Conservation (phyloP, 2,329 filamentous ascomycete genomes). For the Clonostachys rosea region DNA sequence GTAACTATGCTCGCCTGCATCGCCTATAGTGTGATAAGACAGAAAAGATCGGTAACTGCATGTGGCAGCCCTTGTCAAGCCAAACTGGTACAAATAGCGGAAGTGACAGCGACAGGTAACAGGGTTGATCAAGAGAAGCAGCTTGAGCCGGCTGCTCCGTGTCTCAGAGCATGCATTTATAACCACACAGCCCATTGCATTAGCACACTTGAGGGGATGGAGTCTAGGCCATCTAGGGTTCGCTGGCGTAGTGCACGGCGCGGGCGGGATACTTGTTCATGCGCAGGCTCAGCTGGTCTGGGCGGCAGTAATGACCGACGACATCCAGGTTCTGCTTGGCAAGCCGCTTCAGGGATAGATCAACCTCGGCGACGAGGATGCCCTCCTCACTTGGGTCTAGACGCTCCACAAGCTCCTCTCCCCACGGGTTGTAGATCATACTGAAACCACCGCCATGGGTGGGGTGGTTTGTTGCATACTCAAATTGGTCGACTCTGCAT, state of each 20-base stretch:
- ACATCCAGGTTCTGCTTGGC: constrained; percentile 27
- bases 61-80: too few species aligned
- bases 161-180: too few species aligned
- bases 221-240: background rate
- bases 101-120: too few species aligned
- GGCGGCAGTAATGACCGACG: constrained; percentile 21
- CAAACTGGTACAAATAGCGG: too few species aligned
- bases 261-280: constrained; percentile 14
- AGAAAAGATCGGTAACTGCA: too few species aligned
- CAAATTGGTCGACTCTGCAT: constrained; percentile 16
- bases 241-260: constrained; percentile 1
- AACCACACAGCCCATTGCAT: too few species aligned
- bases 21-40: too few species aligned
- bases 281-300: constrained; percentile 29
- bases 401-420: constrained; percentile 17
- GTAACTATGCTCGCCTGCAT: too few species aligned
- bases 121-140: too few species aligned
- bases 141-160: too few species aligned
- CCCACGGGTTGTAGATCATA: constrained; percentile 23
- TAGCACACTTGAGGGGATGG: background rate
- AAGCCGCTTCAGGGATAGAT: constrained; percentile 14
- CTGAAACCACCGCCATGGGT: constrained; percentile 10
- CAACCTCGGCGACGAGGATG: constrained; percentile 28
- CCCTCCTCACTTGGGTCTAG: constrained; percentile 19
- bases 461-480: constrained; percentile 23